Evolutionary conservation across 305 asterid species (phyloP), one percentile per base, ranked within the genome.

Genomic region (Coffea humblotiana): DNA sequence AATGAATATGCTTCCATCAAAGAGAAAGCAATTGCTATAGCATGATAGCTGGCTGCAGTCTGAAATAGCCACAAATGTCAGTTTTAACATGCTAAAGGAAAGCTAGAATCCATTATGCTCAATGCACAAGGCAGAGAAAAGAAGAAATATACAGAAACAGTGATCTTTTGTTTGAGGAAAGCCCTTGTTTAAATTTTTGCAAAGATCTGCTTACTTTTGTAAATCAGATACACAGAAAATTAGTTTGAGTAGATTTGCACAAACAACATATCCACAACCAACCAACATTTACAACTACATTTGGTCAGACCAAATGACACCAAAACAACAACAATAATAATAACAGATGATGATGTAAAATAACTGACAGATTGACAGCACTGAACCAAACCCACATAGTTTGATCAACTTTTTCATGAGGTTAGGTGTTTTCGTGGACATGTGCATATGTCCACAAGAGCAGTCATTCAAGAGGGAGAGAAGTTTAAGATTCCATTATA

Each of bases 41-140:
- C 97, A 87, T 92, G 98, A 89, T 91, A 94, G 84, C 96, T 92
- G 80, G 97, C 98, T 35, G 98, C 98, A 73, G 98, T 94, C 98
- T 94, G 90, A 63, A 77, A 84, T 78, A 45, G 66, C 70, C 73
- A 66, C 67, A 81, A 69, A 75, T 79, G 29, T 80, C 79, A 63
- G 61, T 78, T 82, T 70, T 75, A 63, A 48, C 14, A n/a, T 47
- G 32, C 40, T 16, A 47, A 60, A 49, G 47, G 47, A 45, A 72
- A 29, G 19, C 40, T 37, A 72, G 48, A 3, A 48, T 47, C 51
- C 32, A 32, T 27, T 37, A 11, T 51, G 52, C 77, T 48, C 15
- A 74, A 61, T 72, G 52, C 21, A 48, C 76, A 77, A 70, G 32
- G 27, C n/a, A 18, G 37, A 48, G 52, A 15, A 58, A 12, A 32